phyloP scores from a whole-genome alignment of 2,329 filamentous ascomycete genomes.

The Apiospora saccharicola region DNA sequence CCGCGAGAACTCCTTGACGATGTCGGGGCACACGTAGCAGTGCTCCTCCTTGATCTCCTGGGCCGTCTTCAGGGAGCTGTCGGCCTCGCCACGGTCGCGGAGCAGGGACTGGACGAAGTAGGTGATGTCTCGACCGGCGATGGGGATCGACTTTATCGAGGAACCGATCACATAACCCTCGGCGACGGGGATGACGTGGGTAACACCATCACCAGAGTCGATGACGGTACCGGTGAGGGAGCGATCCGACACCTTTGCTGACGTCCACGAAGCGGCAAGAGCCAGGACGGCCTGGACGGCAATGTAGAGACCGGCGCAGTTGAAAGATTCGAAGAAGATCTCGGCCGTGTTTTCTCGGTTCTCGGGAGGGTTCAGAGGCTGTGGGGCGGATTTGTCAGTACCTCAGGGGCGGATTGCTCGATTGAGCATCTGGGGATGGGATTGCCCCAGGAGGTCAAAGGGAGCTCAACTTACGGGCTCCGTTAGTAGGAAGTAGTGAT shows the following conservation, averaged over 20 bases:
- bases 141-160: slow-evolving; percentile 98
- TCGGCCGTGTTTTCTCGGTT: slow-evolving; percentile 99
- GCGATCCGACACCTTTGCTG: slow-evolving; percentile 94
- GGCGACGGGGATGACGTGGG: slow-evolving; percentile 97
- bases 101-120: slow-evolving; percentile 98
- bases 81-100: slow-evolving; percentile 93
- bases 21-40: slow-evolving; percentile 98
- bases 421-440: background rate
- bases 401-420: background rate
- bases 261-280: slow-evolving; percentile 97
- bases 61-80: slow-evolving; percentile 95
- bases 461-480: slow-evolving; percentile 75
- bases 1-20: slow-evolving; percentile 96
- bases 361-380: slow-evolving; percentile 97
- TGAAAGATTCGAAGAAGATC: slow-evolving; percentile 99
- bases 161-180: slow-evolving; percentile 99
- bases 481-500: slow-evolving; percentile 97
- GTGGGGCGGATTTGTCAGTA: slow-evolving; percentile 25
- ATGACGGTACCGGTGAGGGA: slow-evolving; percentile 98
- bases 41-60: slow-evolving; percentile 99
- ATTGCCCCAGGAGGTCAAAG: background rate
- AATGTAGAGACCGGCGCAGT: slow-evolving; percentile 98
- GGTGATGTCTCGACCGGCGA: slow-evolving; percentile 96
- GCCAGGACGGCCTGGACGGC: slow-evolving; percentile 97
- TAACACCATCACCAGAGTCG: slow-evolving; percentile 98